phyloP scores from a whole-genome alignment of 2,329 filamentous ascomycete species.

The Pestalotiopsis sp. region DNA sequence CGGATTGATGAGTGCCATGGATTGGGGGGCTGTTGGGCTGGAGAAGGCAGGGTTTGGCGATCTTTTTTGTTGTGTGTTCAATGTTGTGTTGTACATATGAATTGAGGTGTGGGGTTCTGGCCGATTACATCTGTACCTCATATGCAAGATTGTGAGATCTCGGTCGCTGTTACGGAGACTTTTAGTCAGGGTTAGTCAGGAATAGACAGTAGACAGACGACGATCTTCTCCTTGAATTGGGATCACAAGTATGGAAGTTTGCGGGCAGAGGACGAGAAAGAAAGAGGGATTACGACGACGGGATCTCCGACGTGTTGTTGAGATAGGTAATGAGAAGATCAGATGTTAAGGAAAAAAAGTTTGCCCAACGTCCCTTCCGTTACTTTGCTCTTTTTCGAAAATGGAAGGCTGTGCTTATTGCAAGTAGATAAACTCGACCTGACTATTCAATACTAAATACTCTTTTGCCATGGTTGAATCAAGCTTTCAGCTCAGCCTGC shows the following conservation, averaged over 20 bases:
- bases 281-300: not conserved
- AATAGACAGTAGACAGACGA: not conserved
- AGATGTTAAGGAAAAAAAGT: no score
- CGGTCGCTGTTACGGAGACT: not conserved
- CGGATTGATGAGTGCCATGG: not conserved
- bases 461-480: not conserved
- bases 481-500: not conserved
- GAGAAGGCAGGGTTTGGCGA: not conserved
- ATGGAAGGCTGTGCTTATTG: not conserved
- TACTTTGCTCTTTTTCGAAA: no score
- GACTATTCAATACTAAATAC: not conserved
- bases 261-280: not conserved
- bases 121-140: not conserved
- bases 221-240: no score
- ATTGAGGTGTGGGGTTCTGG: not conserved
- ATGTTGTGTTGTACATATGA: no score
- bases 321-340: no score
- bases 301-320: not conserved
- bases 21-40: not conserved
- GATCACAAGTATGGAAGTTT: no score
- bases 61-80: not conserved
- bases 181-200: not conserved
- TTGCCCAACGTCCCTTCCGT: no score
- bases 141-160: not conserved
- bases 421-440: not conserved